Base-by-base conservation (phyloP, 805 yeast species). In the Lipomyces sp. region DNA sequence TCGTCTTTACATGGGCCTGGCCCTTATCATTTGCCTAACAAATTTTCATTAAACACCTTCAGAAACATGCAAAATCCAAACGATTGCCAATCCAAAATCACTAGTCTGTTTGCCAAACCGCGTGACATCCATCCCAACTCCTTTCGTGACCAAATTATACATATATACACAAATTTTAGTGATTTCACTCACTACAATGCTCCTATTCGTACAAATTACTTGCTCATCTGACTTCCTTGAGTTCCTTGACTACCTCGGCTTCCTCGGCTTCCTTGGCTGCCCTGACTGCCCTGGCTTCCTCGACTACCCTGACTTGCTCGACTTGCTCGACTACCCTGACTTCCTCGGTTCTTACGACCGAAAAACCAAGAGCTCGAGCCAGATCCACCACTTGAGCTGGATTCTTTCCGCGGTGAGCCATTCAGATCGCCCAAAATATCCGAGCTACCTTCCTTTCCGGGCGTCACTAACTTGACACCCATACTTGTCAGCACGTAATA, bases 401-500 rank as follows among this genome's bases (percentile, higher is more conserved):
- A 55, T 13, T 33, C 58, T 37, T 57, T 39, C 24, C 59, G 33
- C 13, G 51, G 5, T 5, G 10, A 24, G 3, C 39, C 51, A 8
- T 13, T 42, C 33, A 53, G 37, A 34, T 18, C 30, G 29, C 35
- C 51, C 29, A 32, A 15, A 37, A 53, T 13, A 13, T 51, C 34
- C 13, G 57, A 4, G n/a, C 1, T 30, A 3, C 50, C 62, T 4
- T 58, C 65, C 50, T 18, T 30, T 11, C 64, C 62, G 6, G 68
- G 64, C 35, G 60, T 54, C 50, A 62, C 69, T 3, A 66, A 60
- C 15, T 59, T 51, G 34, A 63, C 64, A 13, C 69, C 69, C 53
- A 51, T 45, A 45, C 57, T 66, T 6, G 69, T 66, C 32, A 66
- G 60, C n/a, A 63, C 62, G 51, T 63, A 66, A 53, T 66, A 66